These are phyloP conservation scores for Stagonosporopsis vannaccii DNA, from an alignment of 2,329 filamentous ascomycete genomes.

Conservation along the genomic window DNA sequence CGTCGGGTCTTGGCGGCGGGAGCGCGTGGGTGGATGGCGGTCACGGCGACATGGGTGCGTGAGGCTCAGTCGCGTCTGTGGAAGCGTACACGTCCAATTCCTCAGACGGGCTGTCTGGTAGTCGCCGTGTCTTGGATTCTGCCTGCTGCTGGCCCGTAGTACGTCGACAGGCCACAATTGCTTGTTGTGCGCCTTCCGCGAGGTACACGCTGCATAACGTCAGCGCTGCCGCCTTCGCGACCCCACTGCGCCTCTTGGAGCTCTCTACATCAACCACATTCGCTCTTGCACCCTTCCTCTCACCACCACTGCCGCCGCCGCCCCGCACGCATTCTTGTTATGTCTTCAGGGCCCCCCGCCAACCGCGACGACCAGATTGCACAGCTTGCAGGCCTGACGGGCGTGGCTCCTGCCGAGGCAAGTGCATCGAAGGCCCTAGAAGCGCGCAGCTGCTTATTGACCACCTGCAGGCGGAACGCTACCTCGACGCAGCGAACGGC, in stretches of 20 bases:
- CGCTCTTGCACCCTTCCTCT: background rate
- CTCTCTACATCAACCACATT: constrained; percentile 15
- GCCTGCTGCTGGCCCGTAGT: background rate
- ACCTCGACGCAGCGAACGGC: constrained; percentile 54
- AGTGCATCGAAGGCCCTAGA: constrained; percentile 38
- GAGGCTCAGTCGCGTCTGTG: background rate
- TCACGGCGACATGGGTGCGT: background rate
- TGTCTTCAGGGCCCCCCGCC: constrained; percentile 42
- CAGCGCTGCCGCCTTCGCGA: constrained; percentile 22
- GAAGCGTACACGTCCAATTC: too few species aligned
- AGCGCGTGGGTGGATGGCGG: constrained; percentile 12
- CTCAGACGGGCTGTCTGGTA: background rate
- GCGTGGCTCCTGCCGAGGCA: constrained; percentile 44
- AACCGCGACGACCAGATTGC: constrained; percentile 47
- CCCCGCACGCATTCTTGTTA: constrained; percentile 15
- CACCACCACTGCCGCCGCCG: background rate
- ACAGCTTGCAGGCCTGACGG: constrained; percentile 46
- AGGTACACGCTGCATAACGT: constrained; percentile 24
- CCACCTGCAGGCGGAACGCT: constrained; percentile 52
- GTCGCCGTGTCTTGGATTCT: background rate
- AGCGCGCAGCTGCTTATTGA: constrained; percentile 35
- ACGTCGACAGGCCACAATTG: background rate
- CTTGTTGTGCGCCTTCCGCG: background rate
- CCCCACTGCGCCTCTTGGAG: constrained; percentile 21
- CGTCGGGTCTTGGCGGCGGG: constrained; percentile 14